These are phyloP conservation scores for Neurospora pannonica DNA, from an alignment of 495 filamentous ascomycete species.

Conservation along the genomic window DNA sequence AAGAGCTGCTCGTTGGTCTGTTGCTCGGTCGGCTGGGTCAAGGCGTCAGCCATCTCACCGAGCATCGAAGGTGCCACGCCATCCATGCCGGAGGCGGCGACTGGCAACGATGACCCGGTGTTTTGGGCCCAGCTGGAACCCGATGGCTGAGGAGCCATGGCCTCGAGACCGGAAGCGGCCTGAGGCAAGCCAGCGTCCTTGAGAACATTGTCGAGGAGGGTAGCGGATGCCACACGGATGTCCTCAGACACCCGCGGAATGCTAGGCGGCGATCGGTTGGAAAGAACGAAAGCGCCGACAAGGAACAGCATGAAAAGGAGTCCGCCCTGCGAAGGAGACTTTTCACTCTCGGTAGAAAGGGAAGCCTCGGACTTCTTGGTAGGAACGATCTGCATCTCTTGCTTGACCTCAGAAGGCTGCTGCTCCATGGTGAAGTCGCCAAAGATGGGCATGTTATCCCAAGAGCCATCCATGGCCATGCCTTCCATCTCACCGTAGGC, in stretches of 20 bases:
- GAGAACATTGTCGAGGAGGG: slow-evolving; percentile 79
- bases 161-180: slow-evolving; percentile 33
- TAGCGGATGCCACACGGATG: slow-evolving; percentile 83
- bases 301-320: slow-evolving; percentile 80
- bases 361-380: slow-evolving; percentile 45
- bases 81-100: slow-evolving; percentile 43
- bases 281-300: slow-evolving; percentile 92
- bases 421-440: slow-evolving; percentile 44
- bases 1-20: slow-evolving; percentile 88
- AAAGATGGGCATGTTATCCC: slow-evolving; percentile 74
- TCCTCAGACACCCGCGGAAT: slow-evolving; percentile 88
- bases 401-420: slow-evolving; percentile 40
- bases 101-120: slow-evolving; percentile 33
- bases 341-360: slow-evolving; percentile 46
- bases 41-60: slow-evolving; percentile 62
- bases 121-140: slow-evolving; percentile 39
- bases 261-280: slow-evolving; percentile 57
- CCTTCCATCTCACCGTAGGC: slow-evolving; percentile 75
- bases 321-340: slow-evolving; percentile 53
- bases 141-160: slow-evolving; percentile 41
- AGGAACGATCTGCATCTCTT: slow-evolving; percentile 45
- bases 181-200: slow-evolving; percentile 61
- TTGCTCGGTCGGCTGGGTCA: slow-evolving; percentile 68
- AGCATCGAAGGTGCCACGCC: slow-evolving; percentile 54
- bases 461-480: slow-evolving; percentile 68